These are phyloP conservation scores for Raphanus sativus DNA, from an alignment of 345 rosid species.

Conservation along the genomic window DNA sequence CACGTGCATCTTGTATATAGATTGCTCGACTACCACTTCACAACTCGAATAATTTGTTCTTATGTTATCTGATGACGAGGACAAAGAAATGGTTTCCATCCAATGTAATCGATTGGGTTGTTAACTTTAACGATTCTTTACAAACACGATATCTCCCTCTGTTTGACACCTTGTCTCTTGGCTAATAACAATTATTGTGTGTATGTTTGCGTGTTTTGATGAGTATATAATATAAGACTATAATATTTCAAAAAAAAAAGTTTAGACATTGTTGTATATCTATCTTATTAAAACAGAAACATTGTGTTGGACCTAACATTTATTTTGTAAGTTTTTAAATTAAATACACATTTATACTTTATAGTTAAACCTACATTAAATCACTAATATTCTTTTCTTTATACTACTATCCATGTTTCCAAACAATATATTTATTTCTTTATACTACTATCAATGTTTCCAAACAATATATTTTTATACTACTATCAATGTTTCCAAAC, in stretches of 20 bases:
- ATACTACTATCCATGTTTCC: too few species aligned
- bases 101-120: slow-evolving; percentile 23
- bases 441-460: too few species aligned
- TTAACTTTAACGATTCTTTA: slow-evolving; percentile 35
- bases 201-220: slow-evolving; percentile 28
- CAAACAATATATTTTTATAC: too few species aligned
- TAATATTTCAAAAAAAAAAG: too few species aligned
- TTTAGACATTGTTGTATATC: neutral
- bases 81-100: slow-evolving; percentile 15
- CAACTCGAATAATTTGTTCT: neutral
- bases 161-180: slow-evolving; percentile 29
- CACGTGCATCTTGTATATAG: neutral
- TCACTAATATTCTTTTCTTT: too few species aligned
- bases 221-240: neutral
- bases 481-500: too few species aligned
- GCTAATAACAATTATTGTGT: neutral
- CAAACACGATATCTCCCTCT: slow-evolving; percentile 25
- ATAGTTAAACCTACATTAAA: too few species aligned
- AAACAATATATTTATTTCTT: too few species aligned
- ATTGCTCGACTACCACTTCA: neutral
- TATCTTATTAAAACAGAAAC: too few species aligned
- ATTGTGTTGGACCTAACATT: too few species aligned
- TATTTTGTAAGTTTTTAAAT: too few species aligned
- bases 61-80: neutral
- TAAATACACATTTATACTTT: too few species aligned